Base-by-base conservation (phyloP, 208 protist species). In the Crithidia acanthocephali region DNA sequence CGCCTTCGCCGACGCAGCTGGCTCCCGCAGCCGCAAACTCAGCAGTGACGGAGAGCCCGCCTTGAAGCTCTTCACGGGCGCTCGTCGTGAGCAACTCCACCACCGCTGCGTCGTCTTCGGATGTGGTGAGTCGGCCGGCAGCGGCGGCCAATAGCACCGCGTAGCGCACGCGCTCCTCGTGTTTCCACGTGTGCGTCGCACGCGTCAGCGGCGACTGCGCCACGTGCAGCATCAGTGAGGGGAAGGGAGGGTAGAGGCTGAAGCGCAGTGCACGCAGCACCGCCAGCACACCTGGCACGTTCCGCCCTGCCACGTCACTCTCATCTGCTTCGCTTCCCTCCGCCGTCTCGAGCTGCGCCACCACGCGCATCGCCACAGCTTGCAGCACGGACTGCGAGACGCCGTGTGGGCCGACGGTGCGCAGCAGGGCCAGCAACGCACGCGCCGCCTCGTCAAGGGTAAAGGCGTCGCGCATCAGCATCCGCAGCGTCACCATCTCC, bases 401-500 rank as follows among this genome's bases (percentile, higher is more conserved):
- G 1, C 25, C 68, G 22, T 81, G 52, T 11, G 70, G 63, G 3
- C 81, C 84, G 0, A 77, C 55, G 32, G 89, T 55, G n/a, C 47
- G 68, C 57, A 80, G 66, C 52, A 95, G 47, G 7, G 83, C 72
- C 1, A 47, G 44, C 13, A 95, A 52, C n/a, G 79, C 76, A 52
- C 74, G 74, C 3, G 37, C 85, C 1, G 81, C 7, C 13, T 88
- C 74, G 2, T 27, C 22, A 0, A 86, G 44, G 0, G 78, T 72
- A 67, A 85, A 74, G 40, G 28, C 40, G 42, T 47, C 77, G 22
- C 42, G 28, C 50, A 79, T 79, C 55, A 85, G 44, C 16, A 79
- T 28, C 22, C 91, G 88, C 7, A 88, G 56, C 55, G 90, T 50
- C n/a, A 90, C 87, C 81, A 86, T 85, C 50, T 96, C 80, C 22